Conservation (phyloP, 495 filamentous ascomycete genomes). For the Aspergillus haitiensis region DNA sequence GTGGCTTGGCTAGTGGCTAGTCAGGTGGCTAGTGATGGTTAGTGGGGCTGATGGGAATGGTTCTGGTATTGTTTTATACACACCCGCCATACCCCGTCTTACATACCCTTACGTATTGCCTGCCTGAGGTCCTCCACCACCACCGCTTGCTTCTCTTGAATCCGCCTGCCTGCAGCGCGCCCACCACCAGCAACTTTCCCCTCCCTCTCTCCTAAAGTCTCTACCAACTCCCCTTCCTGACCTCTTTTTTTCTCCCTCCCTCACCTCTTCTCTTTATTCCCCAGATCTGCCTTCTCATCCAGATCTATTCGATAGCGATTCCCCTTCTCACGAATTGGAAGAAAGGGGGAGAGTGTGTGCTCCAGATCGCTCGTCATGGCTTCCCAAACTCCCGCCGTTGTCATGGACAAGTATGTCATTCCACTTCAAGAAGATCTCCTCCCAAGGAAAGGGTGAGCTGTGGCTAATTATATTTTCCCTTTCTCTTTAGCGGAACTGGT, state of each 20-base stretch:
- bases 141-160: constrained; percentile 10
- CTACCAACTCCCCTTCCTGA: constrained; percentile 6
- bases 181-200: constrained; percentile 7
- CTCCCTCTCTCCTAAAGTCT: constrained; percentile 12
- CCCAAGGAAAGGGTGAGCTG: not conserved
- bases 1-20: not conserved
- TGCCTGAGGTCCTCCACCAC: constrained; percentile 12
- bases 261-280: not conserved
- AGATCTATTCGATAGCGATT: constrained; percentile 1
- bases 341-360: constrained; percentile 26
- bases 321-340: constrained; percentile 13
- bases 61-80: not conserved
- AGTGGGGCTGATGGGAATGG: not conserved
- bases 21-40: not conserved
- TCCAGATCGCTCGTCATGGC: constrained; percentile 64
- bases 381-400: constrained; percentile 98
- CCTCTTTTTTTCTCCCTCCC: constrained; percentile 2
- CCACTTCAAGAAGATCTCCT: constrained; percentile 6
- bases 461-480: constrained; percentile 18
- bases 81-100: constrained; percentile 11
- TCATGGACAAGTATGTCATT: constrained; percentile 98
- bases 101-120: constrained; percentile 6
- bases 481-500: constrained; percentile 80
- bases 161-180: constrained; percentile 13
- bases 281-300: constrained; percentile 9